These are phyloP conservation scores for Populus simonii DNA, from an alignment of 345 rosid genomes.

Conservation along the genomic window DNA sequence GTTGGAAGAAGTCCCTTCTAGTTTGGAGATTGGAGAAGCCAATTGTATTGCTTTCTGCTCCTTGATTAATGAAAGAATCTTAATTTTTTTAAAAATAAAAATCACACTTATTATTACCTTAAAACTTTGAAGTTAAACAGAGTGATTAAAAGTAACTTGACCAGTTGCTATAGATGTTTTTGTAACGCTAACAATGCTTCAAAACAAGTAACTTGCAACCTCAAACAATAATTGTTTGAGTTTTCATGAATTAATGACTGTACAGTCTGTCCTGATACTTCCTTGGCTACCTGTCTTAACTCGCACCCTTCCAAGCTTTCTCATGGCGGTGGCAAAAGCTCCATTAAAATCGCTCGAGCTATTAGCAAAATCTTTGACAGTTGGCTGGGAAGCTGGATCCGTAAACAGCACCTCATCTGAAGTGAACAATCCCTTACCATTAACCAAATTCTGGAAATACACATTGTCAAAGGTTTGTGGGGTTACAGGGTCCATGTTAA, in stretches of 20 bases:
- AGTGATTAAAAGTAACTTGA: background rate
- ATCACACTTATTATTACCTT: background rate
- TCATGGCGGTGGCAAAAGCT: slow-evolving; percentile 66
- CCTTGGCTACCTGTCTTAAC: slow-evolving; percentile 64
- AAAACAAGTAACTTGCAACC: background rate
- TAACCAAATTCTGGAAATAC: slow-evolving; percentile 67
- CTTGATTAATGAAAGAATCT: no score
- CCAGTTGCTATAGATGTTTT: background rate
- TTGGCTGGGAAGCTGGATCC: slow-evolving; percentile 45
- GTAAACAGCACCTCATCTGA: slow-evolving; percentile 65
- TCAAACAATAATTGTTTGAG: background rate
- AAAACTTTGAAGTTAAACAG: background rate
- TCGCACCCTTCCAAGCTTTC: slow-evolving; percentile 73
- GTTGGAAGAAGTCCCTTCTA: no score
- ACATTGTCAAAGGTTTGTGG: slow-evolving; percentile 55
- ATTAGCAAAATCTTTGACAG: slow-evolving; percentile 58
- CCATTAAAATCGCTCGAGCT: slow-evolving; percentile 44
- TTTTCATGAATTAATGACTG: slow-evolving; percentile 45
- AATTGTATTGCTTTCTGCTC: no score
- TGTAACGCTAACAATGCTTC: background rate
- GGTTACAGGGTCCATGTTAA: slow-evolving; percentile 58
- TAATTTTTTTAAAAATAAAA: no score
- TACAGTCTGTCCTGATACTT: slow-evolving; percentile 62
- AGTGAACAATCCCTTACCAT: slow-evolving; percentile 66
- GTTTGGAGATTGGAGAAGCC: no score